Percentiles rank a stretch among this genome's conserved stretches.
phyloP scores from a whole-genome alignment of 371 early-diverging fungal genomes.

The Mortierella sp. region DNA sequence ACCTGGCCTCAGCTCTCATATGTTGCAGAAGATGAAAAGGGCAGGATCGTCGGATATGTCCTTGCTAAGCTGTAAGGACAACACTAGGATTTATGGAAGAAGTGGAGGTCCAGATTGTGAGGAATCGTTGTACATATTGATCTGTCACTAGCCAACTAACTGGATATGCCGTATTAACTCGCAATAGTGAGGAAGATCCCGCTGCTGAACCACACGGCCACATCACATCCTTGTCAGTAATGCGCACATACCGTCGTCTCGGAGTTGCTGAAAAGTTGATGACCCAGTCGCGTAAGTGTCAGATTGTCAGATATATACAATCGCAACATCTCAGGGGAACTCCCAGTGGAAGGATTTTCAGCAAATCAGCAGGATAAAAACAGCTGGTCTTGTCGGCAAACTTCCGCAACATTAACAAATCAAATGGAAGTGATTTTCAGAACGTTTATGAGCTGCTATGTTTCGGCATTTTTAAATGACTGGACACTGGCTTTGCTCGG shows the following conservation, averaged over 20 bases:
- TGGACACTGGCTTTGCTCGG: background rate
- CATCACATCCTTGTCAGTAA: slow-evolving; percentile 96
- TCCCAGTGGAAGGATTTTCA: slow-evolving; percentile 17
- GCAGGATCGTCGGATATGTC: slow-evolving; percentile 96
- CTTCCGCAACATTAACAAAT: slow-evolving; percentile 16
- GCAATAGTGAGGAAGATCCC: slow-evolving; percentile 87
- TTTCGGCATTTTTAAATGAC: background rate
- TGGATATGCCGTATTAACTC: background rate
- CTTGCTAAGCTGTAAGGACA: slow-evolving; percentile 92
- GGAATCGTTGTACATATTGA: background rate
- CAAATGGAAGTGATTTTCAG: background rate
- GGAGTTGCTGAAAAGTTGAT: slow-evolving; percentile 97
- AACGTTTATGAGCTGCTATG: background rate
- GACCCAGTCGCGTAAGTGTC: slow-evolving; percentile 85
- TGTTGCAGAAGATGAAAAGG: slow-evolving; percentile 94
- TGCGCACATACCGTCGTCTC: slow-evolving; percentile 94
- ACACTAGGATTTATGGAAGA: background rate
- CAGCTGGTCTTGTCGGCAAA: slow-evolving; percentile 24
- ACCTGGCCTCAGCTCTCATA: slow-evolving; percentile 98
- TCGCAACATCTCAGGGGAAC: background rate
- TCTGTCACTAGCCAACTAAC: background rate
- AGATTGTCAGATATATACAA: background rate
- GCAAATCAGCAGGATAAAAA: slow-evolving; percentile 27
- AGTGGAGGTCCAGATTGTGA: background rate
- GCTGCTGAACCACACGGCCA: slow-evolving; percentile 90